Conservation (phyloP, 208 protist genomes). For the Acanthamoeba sp. region DNA sequence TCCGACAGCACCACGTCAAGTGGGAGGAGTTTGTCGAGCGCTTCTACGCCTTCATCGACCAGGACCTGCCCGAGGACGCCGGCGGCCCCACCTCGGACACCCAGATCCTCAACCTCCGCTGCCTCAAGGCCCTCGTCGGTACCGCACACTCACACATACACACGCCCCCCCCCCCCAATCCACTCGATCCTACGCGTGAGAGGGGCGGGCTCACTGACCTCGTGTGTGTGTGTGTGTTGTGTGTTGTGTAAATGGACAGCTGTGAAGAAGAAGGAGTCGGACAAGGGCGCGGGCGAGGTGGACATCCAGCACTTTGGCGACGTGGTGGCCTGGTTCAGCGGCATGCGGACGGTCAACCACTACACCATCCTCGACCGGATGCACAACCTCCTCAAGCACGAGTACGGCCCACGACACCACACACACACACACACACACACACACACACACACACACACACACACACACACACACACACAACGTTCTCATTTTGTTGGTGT, state of each 20-base stretch:
- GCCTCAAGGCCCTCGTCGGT: conserved; percentile 55
- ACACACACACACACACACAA: background rate
- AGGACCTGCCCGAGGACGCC: conserved; percentile 14
- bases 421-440: background rate
- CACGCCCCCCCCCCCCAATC: too few relatives aligned
- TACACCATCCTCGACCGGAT: conserved; percentile 19
- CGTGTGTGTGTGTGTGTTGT: background rate
- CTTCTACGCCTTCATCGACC: conserved; percentile 38
- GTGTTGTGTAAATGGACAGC: background rate
- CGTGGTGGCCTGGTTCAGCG: conserved; percentile 47
- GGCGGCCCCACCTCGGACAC: background rate
- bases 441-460: background rate
- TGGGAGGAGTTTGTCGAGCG: conserved; percentile 44
- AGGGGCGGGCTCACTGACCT: too few relatives aligned
- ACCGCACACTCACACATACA: too few relatives aligned
- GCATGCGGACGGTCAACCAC: background rate
- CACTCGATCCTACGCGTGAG: too few relatives aligned
- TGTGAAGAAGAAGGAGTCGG: background rate
- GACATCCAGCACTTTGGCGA: conserved; percentile 53
- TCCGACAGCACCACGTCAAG: conserved; percentile 36
- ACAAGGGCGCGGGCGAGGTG: background rate
- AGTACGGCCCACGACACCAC: background rate
- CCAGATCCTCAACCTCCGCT: conserved; percentile 21
- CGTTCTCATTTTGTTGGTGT: too few relatives aligned
- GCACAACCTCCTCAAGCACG: background rate